Conservation (phyloP, 257 asterid genomes). For the Euphrasia confusa region DNA sequence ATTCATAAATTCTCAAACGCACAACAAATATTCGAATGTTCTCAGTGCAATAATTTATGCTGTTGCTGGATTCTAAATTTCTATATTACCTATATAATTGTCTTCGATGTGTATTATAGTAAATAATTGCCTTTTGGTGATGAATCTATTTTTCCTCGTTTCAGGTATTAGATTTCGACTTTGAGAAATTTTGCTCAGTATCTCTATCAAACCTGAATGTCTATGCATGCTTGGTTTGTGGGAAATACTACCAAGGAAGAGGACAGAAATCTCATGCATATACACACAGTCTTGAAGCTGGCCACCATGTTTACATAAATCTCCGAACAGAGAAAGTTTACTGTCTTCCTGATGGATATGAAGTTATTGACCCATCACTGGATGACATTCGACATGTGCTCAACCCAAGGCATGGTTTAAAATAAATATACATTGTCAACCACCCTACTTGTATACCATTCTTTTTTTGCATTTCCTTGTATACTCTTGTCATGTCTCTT, state of each 20-base stretch:
- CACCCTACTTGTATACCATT: neutral
- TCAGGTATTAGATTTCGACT: constrained; percentile 97
- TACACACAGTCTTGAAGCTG: constrained; percentile 98
- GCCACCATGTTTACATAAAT: constrained; percentile 93
- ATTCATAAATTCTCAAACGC: neutral
- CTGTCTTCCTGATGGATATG: constrained; percentile 99
- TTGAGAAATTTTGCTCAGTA: constrained; percentile 91
- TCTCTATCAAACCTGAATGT: constrained; percentile 94
- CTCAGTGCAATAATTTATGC: neutral
- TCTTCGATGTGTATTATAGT: neutral
- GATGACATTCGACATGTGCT: constrained; percentile 94
- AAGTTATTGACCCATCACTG: constrained; percentile 80
- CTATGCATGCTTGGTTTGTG: constrained; percentile 95
- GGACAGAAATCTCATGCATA: constrained; percentile 93
- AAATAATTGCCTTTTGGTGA: neutral
- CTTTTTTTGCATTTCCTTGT: constrained; percentile 6
- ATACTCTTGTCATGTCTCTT: constrained; percentile 1
- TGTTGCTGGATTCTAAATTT: constrained; percentile 11
- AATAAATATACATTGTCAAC: neutral
- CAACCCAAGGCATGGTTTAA: constrained; percentile 63
- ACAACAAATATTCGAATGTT: neutral
- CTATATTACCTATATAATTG: neutral
- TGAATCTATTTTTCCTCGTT: constrained; percentile 22
- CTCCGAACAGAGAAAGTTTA: constrained; percentile 88
- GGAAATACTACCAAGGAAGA: constrained; percentile 97